Evolutionary conservation across 352 stramenopile species (phyloP), one percentile per base, ranked within the genome.

Genomic region (Pythium diclinum): DNA sequence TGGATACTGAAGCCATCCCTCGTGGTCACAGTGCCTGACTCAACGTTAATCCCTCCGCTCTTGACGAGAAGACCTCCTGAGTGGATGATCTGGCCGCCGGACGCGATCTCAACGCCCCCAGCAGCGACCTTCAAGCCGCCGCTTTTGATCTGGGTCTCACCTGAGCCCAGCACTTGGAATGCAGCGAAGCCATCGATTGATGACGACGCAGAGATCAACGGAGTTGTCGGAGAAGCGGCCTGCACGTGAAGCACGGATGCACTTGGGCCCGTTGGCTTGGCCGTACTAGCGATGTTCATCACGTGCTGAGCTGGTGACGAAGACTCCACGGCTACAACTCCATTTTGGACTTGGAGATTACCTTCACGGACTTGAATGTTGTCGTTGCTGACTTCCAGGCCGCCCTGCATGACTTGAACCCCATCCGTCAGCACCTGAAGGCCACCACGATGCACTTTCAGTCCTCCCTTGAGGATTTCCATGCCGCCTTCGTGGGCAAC

Each of bases 351-450:
- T 32, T 58, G 60, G 4, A 89, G 11, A 23, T 79, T 73, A 5
- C 77, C 80, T 13, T 73, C 73, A 44, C 76, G 73, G 42, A 91
- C 74, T 17, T 76, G 70, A 21, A 80, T 78, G 38, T 65, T 68
- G 28, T 65, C 60, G 32, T 42, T 42, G 3, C 9, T 14, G 13
- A 72, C 30, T 8, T 68, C 61, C 9, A 72, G 16, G 3, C 66
- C 66, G 8, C 66, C 66, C 28, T 68, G 59, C 11, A 68, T 33
- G 14, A 91, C 64, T 1, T 74, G 74, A 23, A 89, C 66, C 4
- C 81, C 83, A 13, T 85, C 81, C 17, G 75, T 74, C 44, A 88
- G 74, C 28, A 91, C 79, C 33, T 88, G 71, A 6, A 91, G 54
- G 2, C 82, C 82, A 6, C 82, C 82, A 8, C 76, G 71, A 40